These are phyloP conservation scores for Colletotrichum musae DNA, from an alignment of 2,329 filamentous ascomycete genomes.

Conservation along the genomic window DNA sequence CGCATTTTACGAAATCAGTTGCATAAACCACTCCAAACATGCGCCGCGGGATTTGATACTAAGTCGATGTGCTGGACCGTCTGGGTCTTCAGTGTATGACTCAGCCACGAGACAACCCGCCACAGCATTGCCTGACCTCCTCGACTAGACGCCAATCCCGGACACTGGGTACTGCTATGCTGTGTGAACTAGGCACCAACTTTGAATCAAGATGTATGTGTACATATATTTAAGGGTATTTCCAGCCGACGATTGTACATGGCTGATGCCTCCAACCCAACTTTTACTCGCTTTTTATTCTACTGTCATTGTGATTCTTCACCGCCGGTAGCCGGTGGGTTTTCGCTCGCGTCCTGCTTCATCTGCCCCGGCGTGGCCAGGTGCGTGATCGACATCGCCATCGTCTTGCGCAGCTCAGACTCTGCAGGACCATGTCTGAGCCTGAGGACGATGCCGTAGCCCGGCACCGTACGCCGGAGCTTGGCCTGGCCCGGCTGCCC, in stretches of 20 bases:
- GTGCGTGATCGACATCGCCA: background rate
- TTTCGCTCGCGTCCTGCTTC: too few relatives aligned
- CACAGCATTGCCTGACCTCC: too few relatives aligned
- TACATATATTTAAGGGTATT: background rate
- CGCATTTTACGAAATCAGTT: slow-evolving; percentile 33
- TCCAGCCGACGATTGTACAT: background rate
- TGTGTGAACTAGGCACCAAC: background rate
- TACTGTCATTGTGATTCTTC: too few relatives aligned
- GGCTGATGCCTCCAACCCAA: background rate
- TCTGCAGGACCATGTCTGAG: background rate
- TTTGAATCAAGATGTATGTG: background rate
- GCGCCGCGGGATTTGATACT: background rate
- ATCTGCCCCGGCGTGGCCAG: background rate
- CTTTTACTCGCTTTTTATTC: background rate
- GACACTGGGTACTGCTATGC: too few relatives aligned
- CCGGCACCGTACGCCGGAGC: background rate
- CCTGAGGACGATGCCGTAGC: background rate
- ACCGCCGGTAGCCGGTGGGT: too few relatives aligned
- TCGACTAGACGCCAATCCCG: too few relatives aligned
- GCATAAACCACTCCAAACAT: slow-evolving; percentile 21
- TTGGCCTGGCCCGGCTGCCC: background rate
- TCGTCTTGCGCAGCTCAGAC: too few relatives aligned
- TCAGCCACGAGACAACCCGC: too few relatives aligned
- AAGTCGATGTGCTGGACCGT: background rate
- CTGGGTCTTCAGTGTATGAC: background rate